Evolutionary conservation across 164 flowering plant species (phyloP).

Genomic region (Nymphaea colorata): DNA sequence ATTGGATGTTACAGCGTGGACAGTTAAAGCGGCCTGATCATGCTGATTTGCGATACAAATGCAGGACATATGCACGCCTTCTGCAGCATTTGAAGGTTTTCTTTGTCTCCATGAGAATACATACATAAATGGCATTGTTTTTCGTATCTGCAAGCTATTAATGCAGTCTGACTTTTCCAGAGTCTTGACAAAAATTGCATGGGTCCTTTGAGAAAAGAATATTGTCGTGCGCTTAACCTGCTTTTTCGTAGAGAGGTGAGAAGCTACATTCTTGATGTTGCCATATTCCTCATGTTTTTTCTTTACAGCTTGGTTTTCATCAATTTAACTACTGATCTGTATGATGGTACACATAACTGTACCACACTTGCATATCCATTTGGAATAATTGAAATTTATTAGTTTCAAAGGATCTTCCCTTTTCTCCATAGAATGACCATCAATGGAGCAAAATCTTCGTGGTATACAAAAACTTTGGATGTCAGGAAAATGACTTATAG

Average conservation of each 20-base stretch:
- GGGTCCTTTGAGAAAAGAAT: constrained; percentile 92
- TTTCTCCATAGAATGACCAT: too few relatives aligned
- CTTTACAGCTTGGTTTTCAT: too few relatives aligned
- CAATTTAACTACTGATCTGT: too few relatives aligned
- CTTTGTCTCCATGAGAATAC: background rate
- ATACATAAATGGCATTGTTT: background rate
- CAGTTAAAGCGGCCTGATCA: constrained; percentile 99
- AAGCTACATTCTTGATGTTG: background rate
- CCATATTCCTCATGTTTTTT: background rate
- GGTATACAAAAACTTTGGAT: too few relatives aligned
- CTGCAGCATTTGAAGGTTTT: constrained; percentile 87
- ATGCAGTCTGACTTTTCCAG: constrained; percentile 24
- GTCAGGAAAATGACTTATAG: too few relatives aligned
- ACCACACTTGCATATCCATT: too few relatives aligned
- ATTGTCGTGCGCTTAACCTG: constrained; percentile 88
- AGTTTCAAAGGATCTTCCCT: too few relatives aligned
- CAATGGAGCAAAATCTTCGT: too few relatives aligned
- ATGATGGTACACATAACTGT: too few relatives aligned
- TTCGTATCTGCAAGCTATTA: background rate
- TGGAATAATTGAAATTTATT: too few relatives aligned
- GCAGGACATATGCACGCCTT: constrained; percentile 99
- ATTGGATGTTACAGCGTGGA: constrained; percentile 54
- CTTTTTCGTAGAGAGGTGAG: constrained; percentile 97
- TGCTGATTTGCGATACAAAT: constrained; percentile 96
- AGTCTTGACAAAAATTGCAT: constrained; percentile 87